These are phyloP conservation scores for Penicillium sumatraense DNA, from an alignment of 2,329 filamentous ascomycete genomes.

Conservation along the genomic window DNA sequence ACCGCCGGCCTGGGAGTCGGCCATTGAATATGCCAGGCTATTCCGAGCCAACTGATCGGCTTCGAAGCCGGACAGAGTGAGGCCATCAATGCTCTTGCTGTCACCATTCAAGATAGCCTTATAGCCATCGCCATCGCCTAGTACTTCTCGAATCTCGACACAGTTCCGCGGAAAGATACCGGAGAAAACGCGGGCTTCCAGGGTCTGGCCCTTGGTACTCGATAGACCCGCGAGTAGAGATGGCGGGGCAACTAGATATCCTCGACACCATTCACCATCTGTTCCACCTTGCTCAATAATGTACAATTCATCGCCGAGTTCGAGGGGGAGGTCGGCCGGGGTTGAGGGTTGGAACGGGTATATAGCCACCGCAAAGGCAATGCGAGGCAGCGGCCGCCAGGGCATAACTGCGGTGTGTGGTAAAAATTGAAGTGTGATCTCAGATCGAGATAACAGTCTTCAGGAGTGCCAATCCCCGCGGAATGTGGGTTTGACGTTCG, in stretches of 20 bases:
- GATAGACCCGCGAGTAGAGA: constrained; percentile 91
- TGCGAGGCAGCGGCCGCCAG: constrained; percentile 95
- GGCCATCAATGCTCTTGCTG: constrained; percentile 39
- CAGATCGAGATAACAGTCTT: constrained; percentile 15
- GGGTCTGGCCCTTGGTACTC: constrained; percentile 85
- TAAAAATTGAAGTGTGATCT: constrained; percentile 5
- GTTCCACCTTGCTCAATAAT: constrained; percentile 92
- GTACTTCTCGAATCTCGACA: constrained; percentile 90
- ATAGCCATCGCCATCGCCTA: constrained; percentile 69
- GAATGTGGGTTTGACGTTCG: constrained; percentile 21
- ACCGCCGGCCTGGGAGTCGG: constrained; percentile 28
- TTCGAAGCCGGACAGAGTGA: constrained; percentile 32
- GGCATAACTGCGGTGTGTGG: constrained; percentile 66
- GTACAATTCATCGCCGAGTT: constrained; percentile 97
- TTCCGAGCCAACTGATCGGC: constrained; percentile 30
- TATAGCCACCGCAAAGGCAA: constrained; percentile 96
- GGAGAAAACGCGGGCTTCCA: constrained; percentile 96
- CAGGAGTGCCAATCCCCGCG: constrained; percentile 29
- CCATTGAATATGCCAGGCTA: constrained; percentile 33
- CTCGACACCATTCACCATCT: constrained; percentile 89
- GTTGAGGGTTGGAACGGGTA: constrained; percentile 89
- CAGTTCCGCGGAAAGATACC: constrained; percentile 95
- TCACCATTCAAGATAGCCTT: constrained; percentile 40
- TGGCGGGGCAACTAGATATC: constrained; percentile 92
- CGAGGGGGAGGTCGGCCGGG: constrained; percentile 89